A percentile compares a stretch with the other conserved stretches of the same genome.
These are phyloP conservation scores for Skeletonema marinoi DNA, from an alignment of 108 stramenopile genomes.

Conservation along the genomic window DNA sequence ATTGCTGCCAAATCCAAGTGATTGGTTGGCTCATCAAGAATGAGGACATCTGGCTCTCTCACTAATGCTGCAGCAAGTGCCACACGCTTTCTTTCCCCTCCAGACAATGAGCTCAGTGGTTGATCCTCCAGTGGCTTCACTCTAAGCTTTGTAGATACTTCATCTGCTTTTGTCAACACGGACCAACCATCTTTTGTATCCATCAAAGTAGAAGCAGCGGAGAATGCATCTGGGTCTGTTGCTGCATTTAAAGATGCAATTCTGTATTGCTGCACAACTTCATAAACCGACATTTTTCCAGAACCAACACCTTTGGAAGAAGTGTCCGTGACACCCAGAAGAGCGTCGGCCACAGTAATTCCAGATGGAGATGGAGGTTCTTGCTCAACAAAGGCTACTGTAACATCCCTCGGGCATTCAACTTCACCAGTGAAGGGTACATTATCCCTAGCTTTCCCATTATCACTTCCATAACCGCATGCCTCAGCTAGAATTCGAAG, in stretches of 20 bases:
- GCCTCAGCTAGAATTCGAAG: conserved; percentile 71
- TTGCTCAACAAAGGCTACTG: conserved; percentile 79
- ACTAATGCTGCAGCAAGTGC: conserved; percentile 82
- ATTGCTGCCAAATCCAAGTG: conserved; percentile 95
- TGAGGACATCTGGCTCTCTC: conserved; percentile 80
- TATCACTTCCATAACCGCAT: conserved; percentile 21
- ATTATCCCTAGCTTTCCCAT: conserved; percentile 13
- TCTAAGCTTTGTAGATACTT: conserved; percentile 70
- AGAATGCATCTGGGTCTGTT: conserved; percentile 63
- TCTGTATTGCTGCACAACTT: conserved; percentile 67
- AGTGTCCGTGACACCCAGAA: too few species aligned
- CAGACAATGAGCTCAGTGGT: conserved; percentile 65
- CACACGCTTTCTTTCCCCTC: conserved; percentile 85
- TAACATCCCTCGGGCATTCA: conserved; percentile 44
- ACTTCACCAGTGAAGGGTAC: conserved; percentile 65
- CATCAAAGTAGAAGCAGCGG: conserved; percentile 69
- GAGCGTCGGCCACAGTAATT: too few species aligned
- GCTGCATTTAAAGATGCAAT: conserved; percentile 52
- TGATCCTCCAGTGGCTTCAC: conserved; percentile 69
- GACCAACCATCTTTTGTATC: conserved; percentile 72
- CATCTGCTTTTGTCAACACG: conserved; percentile 80
- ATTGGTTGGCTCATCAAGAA: conserved; percentile 90
- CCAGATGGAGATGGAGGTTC: conserved; percentile 72
- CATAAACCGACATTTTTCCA: conserved; percentile 48
- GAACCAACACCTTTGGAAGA: background rate